Percentiles rank a stretch among this genome's conserved stretches.
phyloP scores from a whole-genome alignment of 2,329 filamentous ascomycete species.

The Sporothrix humicola region DNA sequence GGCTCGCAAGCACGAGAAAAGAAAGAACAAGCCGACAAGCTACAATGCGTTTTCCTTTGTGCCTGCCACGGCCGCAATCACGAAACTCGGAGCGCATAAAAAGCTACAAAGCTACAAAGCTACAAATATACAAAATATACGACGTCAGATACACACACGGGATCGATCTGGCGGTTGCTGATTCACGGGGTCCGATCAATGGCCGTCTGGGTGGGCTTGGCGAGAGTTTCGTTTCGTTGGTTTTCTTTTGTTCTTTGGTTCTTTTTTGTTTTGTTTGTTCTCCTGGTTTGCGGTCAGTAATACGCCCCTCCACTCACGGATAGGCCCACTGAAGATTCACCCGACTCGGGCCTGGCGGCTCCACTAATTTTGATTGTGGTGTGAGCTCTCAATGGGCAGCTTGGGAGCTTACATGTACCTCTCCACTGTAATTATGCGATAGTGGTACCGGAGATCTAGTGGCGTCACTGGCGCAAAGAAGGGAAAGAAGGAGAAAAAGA shows the following conservation, averaged over 20 bases:
- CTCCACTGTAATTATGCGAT: not conserved
- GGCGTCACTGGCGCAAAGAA: conserved; percentile 40
- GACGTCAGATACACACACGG: not conserved
- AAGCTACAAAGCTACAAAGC: no score
- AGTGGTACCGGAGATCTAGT: not conserved
- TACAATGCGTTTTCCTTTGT: not conserved
- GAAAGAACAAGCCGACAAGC: conserved; percentile 8
- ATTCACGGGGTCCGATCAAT: conserved; percentile 22
- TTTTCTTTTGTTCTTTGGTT: not conserved
- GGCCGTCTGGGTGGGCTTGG: not conserved
- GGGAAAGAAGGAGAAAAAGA: not conserved
- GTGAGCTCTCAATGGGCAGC: not conserved
- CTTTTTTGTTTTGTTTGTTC: conserved; percentile 26
- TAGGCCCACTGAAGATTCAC: conserved; percentile 14
- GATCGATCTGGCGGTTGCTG: conserved; percentile 27
- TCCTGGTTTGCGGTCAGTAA: conserved; percentile 16
- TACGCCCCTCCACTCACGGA: not conserved
- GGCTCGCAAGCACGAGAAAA: not conserved
- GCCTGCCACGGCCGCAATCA: not conserved
- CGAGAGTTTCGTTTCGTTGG: not conserved
- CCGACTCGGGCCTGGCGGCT: conserved; percentile 20
- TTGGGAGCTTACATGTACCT: not conserved
- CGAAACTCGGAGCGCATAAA: not conserved
- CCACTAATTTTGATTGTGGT: conserved; percentile 9
- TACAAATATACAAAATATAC: not conserved